phyloP scores from a whole-genome alignment of 306 rosid genomes.

The Abrus precatorius region DNA sequence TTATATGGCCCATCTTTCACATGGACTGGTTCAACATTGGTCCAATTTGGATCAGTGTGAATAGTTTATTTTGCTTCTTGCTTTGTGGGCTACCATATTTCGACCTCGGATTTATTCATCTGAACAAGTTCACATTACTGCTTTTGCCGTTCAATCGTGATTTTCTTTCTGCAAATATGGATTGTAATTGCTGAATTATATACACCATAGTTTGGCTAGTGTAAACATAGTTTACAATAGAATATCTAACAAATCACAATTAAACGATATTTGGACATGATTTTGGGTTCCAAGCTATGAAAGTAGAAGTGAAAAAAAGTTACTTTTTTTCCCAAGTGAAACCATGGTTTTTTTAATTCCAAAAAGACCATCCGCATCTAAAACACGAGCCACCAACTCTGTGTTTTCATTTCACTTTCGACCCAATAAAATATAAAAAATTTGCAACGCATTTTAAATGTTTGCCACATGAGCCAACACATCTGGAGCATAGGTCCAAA shows the following conservation, averaged over 20 bases:
- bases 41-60: constrained; percentile 7
- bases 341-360: not conserved
- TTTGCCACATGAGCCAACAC: not conserved
- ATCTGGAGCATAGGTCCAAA: constrained; percentile 7
- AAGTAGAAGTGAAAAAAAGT: not conserved
- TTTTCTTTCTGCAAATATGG: not conserved
- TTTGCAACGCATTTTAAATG: constrained; percentile 3
- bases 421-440: not conserved
- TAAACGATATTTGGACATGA: not conserved
- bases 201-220: not conserved
- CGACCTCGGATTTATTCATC: not conserved
- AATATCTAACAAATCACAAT: not conserved
- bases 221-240: not conserved
- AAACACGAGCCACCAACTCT: not conserved
- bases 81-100: constrained; percentile 37
- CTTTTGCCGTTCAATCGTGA: not conserved
- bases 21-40: constrained; percentile 9
- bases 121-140: not conserved
- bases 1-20: constrained; percentile 28
- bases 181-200: not conserved
- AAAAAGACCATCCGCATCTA: not conserved
- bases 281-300: not conserved
- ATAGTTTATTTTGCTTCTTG: not conserved
- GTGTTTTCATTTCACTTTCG: not conserved
- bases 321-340: not conserved